Base-by-base conservation (phyloP, 108 stramenopile genomes). In the Discostella pseudostelligera region DNA sequence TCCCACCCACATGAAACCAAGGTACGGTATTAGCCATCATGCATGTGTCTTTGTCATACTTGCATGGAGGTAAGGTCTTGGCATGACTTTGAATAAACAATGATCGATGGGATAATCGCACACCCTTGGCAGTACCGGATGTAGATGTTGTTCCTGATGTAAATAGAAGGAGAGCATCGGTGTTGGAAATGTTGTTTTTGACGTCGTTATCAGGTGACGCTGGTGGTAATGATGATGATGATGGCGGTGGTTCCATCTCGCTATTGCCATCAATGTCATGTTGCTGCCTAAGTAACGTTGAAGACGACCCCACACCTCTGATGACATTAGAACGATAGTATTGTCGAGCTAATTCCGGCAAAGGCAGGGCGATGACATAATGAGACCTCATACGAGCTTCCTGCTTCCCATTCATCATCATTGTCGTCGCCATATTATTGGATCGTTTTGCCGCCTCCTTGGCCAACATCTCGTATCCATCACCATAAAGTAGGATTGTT, bases 1-100 rank as follows among this genome's bases (percentile, higher is more conserved):
- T 39, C 2, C 96, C 96, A 16, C 93, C 96, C 37, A 97, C 84
- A 63, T 97, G 96, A 82, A 88, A 97, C 54, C 94, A 73, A n/a
- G 96, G 95, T 1, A 95, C 87, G 3, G 92, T 90, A 4, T 87
- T 80, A n/a, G 92, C 88, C 39, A 87, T 64, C 63, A 90, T 73
- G 36, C 42, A 40, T 11, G 90, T 90, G 0, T 57, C 24, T 19
- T 14, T 17, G 40, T 78, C 78, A 56, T 92, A 94, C 35, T 48
- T 21, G 51, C 86, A 89, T 20, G 93, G 89, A 16, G 46, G 44
- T 13, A 61, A 43, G 7, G 74, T 60, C 63, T 94, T 94, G 56
- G 88, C 87, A 54, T 58, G 32, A 14, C 85, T 71, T 79, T 95
- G 93, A 48, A 89, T 62, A 43, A 69, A 45, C 21, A 95, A 45